A percentile compares a stretch with the other conserved stretches of the same genome.
These are phyloP conservation scores for Ceratorhiza oryzae-sativae DNA, from an alignment of 1,284 basidiomycete genomes.

Conservation along the genomic window DNA sequence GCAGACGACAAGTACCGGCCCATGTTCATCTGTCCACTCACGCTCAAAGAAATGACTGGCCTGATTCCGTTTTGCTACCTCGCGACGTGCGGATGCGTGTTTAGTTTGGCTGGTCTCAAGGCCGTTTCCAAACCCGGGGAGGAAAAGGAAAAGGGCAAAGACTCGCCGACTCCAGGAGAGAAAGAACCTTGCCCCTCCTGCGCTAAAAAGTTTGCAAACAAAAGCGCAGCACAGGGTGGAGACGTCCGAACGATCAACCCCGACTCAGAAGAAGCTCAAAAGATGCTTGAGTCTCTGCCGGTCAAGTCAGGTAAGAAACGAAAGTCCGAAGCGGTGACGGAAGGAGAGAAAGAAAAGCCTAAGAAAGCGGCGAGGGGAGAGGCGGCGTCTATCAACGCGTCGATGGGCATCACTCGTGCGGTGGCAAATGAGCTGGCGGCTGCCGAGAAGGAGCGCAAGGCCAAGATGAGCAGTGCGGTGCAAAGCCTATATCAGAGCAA, in stretches of 20 bases:
- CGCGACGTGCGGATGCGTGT: conserved; percentile 86
- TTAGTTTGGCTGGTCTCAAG: conserved; percentile 77
- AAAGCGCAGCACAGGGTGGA: conserved; percentile 46
- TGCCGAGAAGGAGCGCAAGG: conserved; percentile 78
- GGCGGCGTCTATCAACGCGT: conserved; percentile 39
- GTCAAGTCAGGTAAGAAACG: conserved; percentile 67
- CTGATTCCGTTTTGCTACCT: conserved; percentile 85
- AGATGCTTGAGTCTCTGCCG: conserved; percentile 62
- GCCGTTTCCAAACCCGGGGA: conserved; percentile 58
- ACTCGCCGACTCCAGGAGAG: conserved; percentile 47
- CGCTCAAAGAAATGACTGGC: conserved; percentile 94
- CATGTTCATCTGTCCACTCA: conserved; percentile 87
- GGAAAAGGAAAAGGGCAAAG: conserved; percentile 46
- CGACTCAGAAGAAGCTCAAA: conserved; percentile 62
- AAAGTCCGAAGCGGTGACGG: conserved; percentile 50
- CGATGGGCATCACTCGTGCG: conserved; percentile 47
- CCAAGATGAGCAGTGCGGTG: conserved; percentile 75
- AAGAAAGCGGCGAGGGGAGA: conserved; percentile 55
- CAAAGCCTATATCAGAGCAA: conserved; percentile 70
- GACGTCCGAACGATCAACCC: conserved; percentile 72
- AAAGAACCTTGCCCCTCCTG: conserved; percentile 77
- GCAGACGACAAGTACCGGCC: conserved; percentile 53
- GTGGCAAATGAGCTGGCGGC: conserved; percentile 62
- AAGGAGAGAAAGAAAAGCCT: conserved; percentile 48
- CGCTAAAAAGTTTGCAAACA: conserved; percentile 65